phyloP scores from a whole-genome alignment of 371 early-diverging fungal genomes.

The Circinella umbellata region DNA sequence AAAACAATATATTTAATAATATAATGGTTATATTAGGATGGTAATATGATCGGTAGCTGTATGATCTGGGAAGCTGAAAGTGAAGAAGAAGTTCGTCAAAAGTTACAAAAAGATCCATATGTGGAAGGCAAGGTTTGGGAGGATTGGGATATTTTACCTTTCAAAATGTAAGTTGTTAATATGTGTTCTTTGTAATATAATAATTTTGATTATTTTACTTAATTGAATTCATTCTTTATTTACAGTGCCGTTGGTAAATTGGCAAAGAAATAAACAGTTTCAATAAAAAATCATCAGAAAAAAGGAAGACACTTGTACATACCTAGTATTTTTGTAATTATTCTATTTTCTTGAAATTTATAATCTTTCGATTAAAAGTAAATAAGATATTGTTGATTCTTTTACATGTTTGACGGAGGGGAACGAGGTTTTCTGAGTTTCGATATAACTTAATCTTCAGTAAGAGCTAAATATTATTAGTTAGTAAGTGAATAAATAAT shows the following conservation, averaged over 20 bases:
- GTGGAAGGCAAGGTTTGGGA: conserved; percentile 66
- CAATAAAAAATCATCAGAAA: too few relatives aligned
- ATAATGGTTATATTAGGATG: conserved; percentile 14
- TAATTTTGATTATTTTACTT: neutral
- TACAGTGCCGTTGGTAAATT: neutral
- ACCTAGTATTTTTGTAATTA: too few relatives aligned
- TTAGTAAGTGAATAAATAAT: too few relatives aligned
- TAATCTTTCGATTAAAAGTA: too few relatives aligned
- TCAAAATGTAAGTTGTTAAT: conserved; percentile 8
- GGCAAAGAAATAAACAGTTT: neutral
- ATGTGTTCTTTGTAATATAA: neutral
- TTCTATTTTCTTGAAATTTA: too few relatives aligned
- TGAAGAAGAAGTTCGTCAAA: conserved; percentile 42
- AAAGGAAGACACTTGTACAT: too few relatives aligned
- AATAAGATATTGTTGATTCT: too few relatives aligned
- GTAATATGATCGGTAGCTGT: conserved; percentile 63
- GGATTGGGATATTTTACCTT: conserved; percentile 53
- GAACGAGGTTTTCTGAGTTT: too few relatives aligned
- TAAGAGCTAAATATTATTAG: too few relatives aligned
- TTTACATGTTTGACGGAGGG: too few relatives aligned
- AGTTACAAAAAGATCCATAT: conserved; percentile 56
- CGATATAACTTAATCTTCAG: too few relatives aligned
- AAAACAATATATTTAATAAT: neutral
- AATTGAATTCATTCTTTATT: neutral
- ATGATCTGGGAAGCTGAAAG: conserved; percentile 54